phyloP scores from a whole-genome alignment of 306 rosid species.

The Amphicarpaea edgeworthii region DNA sequence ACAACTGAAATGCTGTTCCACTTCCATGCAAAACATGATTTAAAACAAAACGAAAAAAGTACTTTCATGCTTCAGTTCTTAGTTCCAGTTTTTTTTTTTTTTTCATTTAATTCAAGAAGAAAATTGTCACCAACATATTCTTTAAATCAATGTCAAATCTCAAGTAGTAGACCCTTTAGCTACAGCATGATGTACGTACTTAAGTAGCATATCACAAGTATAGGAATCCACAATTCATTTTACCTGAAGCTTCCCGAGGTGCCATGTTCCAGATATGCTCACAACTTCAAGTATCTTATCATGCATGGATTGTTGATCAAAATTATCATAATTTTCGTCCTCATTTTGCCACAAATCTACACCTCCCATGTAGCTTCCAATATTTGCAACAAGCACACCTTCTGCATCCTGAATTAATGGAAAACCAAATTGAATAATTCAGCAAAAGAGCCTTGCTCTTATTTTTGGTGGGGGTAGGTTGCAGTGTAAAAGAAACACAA shows the following conservation, averaged over 20 bases:
- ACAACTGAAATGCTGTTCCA: slow-evolving; percentile 20
- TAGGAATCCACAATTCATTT: slow-evolving; percentile 23
- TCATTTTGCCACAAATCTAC: slow-evolving; percentile 99
- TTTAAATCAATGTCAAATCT: slow-evolving; percentile 34
- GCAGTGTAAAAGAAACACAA: background rate
- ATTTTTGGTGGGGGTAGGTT: background rate
- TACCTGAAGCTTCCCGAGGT: slow-evolving; percentile 99
- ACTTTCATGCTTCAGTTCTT: slow-evolving; percentile 11
- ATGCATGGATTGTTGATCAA: slow-evolving; percentile 98
- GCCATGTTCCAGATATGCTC: slow-evolving; percentile 99
- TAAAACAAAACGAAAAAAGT: background rate
- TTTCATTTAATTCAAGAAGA: background rate
- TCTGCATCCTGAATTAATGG: slow-evolving; percentile 84
- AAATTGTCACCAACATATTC: slow-evolving; percentile 9
- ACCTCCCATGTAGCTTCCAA: slow-evolving; percentile 99
- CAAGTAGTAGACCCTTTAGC: slow-evolving; percentile 24
- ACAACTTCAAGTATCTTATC: slow-evolving; percentile 97
- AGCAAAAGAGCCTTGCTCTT: slow-evolving; percentile 12
- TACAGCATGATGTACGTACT: slow-evolving; percentile 1
- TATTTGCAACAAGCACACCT: slow-evolving; percentile 98
- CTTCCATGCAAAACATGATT: slow-evolving; percentile 28
- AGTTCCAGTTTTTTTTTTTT: background rate
- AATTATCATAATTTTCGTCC: slow-evolving; percentile 89
- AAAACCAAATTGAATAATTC: slow-evolving; percentile 36
- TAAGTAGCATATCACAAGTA: slow-evolving; percentile 13